Evolutionary conservation across 108 stramenopile species (phyloP), one percentile per base, ranked within the genome.

Genomic region (Discostella stelligeroides): DNA sequence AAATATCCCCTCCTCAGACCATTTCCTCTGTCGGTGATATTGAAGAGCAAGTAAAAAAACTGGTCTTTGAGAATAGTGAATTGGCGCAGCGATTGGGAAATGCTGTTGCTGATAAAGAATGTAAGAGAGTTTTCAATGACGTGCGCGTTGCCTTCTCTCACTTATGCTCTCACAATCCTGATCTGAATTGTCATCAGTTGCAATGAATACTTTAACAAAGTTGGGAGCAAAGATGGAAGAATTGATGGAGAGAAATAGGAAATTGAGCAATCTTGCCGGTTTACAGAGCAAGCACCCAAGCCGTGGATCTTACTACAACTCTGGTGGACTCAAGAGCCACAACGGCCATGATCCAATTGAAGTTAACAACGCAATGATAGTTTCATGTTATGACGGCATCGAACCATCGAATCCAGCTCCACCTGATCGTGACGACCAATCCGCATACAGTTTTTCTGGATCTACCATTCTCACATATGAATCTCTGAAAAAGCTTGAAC

Each of bases 41-140:
- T 56, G 71, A 63, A 56, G 71, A 67, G 59, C 65, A 66, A 62
- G 30, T 67, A 0, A 51, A 50, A n/a, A 58, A 59, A 27, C 43
- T 75, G 34, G 62, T 59, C 1, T 20, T 40, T 42, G 74, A 75
- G 58, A 75, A 75, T 58, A 60, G 48, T 5, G 17, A 75, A 20
- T 59, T 75, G 21, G 74, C 74, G 12, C 66, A 67, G 45, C 40
- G 61, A 24, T 54, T 72, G n/a, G 61, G 62, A 3, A 66, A 66
- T 28, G 66, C 53, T 14, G 74, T 75, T 45, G 74, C 74, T 10
- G 74, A 75, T 20, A 75, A 75, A 29, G 74, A 75, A 60, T 75
- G 53, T 54, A 54, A 54, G 53, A 54, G 28, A n/a, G n/a, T n/a
- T n/a, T n/a, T n/a, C n/a, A n/a, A n/a, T n/a, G n/a, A n/a, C n/a